phyloP scores from a whole-genome alignment of 257 asterid species.

The Jasminum sambac region DNA sequence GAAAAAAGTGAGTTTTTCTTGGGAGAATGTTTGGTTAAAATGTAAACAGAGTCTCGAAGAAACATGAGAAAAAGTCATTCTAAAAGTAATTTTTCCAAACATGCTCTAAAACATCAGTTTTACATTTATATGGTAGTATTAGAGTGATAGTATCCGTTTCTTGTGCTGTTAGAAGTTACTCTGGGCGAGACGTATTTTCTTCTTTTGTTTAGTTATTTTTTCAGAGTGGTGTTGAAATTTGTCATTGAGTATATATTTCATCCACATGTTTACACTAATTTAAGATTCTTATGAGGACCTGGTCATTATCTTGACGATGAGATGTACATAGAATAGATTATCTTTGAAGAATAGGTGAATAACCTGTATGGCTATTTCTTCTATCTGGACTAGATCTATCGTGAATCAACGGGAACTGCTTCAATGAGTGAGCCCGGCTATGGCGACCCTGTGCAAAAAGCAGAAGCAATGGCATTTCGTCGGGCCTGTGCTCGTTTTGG shows the following conservation, averaged over 20 bases:
- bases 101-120: background rate
- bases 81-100: too few species aligned
- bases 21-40: too few species aligned
- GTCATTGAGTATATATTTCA: background rate
- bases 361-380: conserved; percentile 7
- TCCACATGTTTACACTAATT: background rate
- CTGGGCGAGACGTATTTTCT: background rate
- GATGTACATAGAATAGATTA: too few species aligned
- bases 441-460: conserved; percentile 79
- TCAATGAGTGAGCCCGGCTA: conserved; percentile 53
- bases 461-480: conserved; percentile 96
- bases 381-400: conserved; percentile 48
- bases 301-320: too few species aligned
- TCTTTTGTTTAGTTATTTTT: too few species aligned
- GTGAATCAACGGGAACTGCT: conserved; percentile 88
- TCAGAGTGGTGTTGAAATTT: too few species aligned
- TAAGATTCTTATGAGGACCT: conserved; percentile 8
- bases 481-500: conserved; percentile 94
- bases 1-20: too few species aligned
- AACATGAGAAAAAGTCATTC: too few species aligned
- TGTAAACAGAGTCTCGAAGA: too few species aligned
- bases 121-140: background rate
- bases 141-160: background rate
- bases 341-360: background rate
- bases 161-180: background rate